These are phyloP conservation scores for Dendrocalamus sinicus DNA, from an alignment of 176 grass and related monocot genomes.

Conservation along the genomic window DNA sequence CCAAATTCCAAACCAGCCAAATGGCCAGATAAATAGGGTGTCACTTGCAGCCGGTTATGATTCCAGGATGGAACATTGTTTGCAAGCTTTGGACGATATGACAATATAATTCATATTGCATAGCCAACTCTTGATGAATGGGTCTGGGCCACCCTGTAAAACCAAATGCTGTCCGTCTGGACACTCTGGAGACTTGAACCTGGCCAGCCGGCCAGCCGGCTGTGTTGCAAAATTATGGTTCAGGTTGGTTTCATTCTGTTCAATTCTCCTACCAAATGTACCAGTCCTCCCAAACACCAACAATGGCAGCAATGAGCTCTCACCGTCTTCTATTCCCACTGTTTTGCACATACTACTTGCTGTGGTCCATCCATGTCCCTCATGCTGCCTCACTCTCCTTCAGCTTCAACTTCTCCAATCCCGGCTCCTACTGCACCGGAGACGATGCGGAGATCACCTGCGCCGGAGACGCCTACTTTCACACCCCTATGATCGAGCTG, in stretches of 20 bases:
- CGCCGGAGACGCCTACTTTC: not conserved
- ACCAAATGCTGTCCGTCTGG: no score
- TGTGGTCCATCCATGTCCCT: not conserved
- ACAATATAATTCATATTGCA: not conserved
- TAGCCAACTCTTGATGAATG: no score
- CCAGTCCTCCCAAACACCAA: not conserved
- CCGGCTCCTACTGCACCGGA: not conserved
- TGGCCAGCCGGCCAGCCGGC: not conserved
- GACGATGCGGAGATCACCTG: not conserved
- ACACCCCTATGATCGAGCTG: conserved; percentile 8
- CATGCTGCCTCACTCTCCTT: conserved; percentile 50
- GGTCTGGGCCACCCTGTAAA: not conserved
- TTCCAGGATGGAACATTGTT: not conserved
- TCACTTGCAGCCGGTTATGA: not conserved
- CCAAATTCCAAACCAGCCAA: conserved; percentile 1
- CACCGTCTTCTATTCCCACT: not conserved
- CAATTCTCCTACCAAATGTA: not conserved
- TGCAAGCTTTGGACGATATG: not conserved
- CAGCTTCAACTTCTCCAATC: conserved; percentile 50
- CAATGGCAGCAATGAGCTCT: conserved; percentile 11
- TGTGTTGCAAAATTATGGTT: not conserved
- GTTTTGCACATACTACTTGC: not conserved
- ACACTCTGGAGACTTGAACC: no score
- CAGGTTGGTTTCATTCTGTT: not conserved
- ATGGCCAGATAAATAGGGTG: not conserved